Evolutionary conservation across 352 stramenopile species (phyloP).

Genomic region (Phytophthora ohioensis): DNA sequence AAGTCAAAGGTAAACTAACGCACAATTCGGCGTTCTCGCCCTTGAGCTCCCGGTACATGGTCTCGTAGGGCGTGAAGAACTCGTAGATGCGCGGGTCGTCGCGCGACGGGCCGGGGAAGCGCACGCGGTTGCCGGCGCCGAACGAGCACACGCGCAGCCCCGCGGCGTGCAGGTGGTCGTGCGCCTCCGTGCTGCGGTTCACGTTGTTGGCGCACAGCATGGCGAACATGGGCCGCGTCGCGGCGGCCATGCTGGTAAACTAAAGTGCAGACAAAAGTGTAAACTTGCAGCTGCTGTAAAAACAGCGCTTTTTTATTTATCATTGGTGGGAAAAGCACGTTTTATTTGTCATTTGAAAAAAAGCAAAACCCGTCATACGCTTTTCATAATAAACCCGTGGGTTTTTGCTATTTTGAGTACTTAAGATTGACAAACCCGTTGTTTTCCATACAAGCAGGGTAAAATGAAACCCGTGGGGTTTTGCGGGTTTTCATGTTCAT

Average conservation of each 20-base stretch:
- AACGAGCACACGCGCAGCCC: constrained; percentile 87
- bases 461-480: too few species aligned
- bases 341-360: too few species aligned
- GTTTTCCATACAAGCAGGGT: too few species aligned
- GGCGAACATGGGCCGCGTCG: constrained; percentile 71
- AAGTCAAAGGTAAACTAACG: constrained; percentile 7
- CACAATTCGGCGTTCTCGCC: constrained; percentile 76
- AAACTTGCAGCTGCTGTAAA: too few species aligned
- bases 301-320: too few species aligned
- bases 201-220: constrained; percentile 93
- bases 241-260: not conserved
- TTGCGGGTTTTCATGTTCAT: too few species aligned
- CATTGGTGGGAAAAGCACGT: too few species aligned
- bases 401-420: too few species aligned
- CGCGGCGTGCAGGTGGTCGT: constrained; percentile 83
- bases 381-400: too few species aligned
- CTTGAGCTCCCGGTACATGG: constrained; percentile 89
- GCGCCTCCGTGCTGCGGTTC: constrained; percentile 90
- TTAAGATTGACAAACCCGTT: too few species aligned
- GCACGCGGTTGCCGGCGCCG: constrained; percentile 87
- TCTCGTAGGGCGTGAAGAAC: constrained; percentile 90
- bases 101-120: constrained; percentile 79
- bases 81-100: constrained; percentile 87
- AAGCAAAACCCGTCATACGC: too few species aligned
- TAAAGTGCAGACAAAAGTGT: not conserved